These are phyloP conservation scores for Claviceps sp. DNA, from an alignment of 2,329 filamentous ascomycete species.

Conservation along the genomic window DNA sequence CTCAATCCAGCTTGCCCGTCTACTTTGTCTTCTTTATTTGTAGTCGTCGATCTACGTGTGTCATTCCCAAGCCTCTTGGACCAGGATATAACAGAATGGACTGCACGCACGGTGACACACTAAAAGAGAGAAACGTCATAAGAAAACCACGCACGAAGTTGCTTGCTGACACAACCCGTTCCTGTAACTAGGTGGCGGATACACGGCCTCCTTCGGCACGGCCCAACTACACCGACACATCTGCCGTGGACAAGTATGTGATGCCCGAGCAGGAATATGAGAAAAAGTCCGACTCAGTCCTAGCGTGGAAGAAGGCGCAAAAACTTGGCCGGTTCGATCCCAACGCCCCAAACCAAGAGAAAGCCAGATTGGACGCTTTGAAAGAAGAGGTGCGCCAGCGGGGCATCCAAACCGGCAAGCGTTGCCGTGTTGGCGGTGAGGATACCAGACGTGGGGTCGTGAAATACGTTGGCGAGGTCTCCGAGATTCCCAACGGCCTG, in stretches of 20 bases:
- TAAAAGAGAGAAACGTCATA: not conserved
- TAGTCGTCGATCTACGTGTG: not conserved
- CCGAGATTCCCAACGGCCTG: constrained; percentile 53
- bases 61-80: not conserved
- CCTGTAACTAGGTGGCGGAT: constrained; percentile 53
- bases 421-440: constrained; percentile 53
- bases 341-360: constrained; percentile 57
- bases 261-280: constrained; percentile 82
- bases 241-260: constrained; percentile 75
- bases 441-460: constrained; percentile 58
- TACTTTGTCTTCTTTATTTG: not conserved
- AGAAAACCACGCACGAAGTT: not conserved
- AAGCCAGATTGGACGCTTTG: constrained; percentile 56
- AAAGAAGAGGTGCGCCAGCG: constrained; percentile 56
- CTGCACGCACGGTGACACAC: not conserved
- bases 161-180: constrained; percentile 16
- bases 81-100: not conserved
- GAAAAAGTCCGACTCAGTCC: constrained; percentile 71
- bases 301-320: constrained; percentile 91
- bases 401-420: constrained; percentile 49
- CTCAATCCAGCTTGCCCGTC: not conserved
- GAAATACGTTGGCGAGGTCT: constrained; percentile 58
- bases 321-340: constrained; percentile 96
- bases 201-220: constrained; percentile 62
- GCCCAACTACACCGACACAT: constrained; percentile 69